Conservation (phyloP, 2,329 filamentous ascomycete species). For the Hypoxylon sp. region DNA sequence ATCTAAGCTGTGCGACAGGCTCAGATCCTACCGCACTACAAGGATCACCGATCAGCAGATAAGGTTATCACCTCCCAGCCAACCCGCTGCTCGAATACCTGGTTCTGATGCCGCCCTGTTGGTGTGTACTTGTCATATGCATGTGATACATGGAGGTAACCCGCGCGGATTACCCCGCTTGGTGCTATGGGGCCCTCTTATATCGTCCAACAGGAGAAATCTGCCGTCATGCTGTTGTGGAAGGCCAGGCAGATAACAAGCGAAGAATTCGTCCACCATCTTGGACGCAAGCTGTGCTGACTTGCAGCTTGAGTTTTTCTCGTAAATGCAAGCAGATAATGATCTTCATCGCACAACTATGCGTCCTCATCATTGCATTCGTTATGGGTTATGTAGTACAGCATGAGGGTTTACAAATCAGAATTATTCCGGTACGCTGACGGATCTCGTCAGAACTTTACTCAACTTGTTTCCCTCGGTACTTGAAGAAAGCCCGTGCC, state of each 20-base stretch:
- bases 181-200: neutral
- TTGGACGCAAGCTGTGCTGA: constrained; percentile 1
- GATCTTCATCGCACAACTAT: constrained; percentile 5
- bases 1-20: constrained; percentile 4
- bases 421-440: neutral
- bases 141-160: constrained; percentile 2
- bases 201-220: neutral
- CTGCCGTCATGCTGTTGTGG: neutral
- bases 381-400: neutral
- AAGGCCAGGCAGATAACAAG: neutral
- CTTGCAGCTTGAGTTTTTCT: neutral
- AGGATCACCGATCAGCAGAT: constrained; percentile 14
- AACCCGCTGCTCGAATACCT: constrained; percentile 1
- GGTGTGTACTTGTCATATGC: constrained; percentile 5
- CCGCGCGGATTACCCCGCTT: constrained; percentile 19
- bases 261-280: neutral
- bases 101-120: constrained; percentile 5
- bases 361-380: neutral
- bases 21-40: constrained; percentile 5
- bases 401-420: neutral
- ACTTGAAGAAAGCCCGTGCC: constrained; percentile 28
- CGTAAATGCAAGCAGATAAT: neutral
- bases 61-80: constrained; percentile 16
- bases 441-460: constrained; percentile 1
- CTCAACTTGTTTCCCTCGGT: constrained; percentile 6